Percentiles rank a stretch among this genome's conserved stretches.
These are phyloP conservation scores for Aspergillus fumigatus DNA, from an alignment of 2,329 filamentous ascomycete species.

Conservation along the genomic window DNA sequence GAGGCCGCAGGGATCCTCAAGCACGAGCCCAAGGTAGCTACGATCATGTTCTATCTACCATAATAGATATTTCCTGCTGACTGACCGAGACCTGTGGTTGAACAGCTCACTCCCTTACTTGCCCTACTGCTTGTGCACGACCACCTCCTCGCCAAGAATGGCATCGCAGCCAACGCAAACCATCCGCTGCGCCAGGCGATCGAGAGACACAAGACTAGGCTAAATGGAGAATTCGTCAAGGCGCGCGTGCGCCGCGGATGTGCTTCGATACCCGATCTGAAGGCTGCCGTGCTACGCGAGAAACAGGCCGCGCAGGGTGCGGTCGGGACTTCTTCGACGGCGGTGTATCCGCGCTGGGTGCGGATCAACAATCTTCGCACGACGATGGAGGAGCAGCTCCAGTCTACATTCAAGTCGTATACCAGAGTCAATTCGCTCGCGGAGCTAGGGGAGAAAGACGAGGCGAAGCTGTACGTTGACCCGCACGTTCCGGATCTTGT, in stretches of 20 bases:
- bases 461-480: slow-evolving; percentile 62
- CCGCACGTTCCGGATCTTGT: slow-evolving; percentile 76
- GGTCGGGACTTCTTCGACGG: slow-evolving; percentile 15
- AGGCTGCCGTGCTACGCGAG: slow-evolving; percentile 29
- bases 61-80: slow-evolving; percentile 24
- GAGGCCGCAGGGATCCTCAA: slow-evolving; percentile 71
- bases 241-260: slow-evolving; percentile 68
- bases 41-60: background rate
- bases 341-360: slow-evolving; percentile 78
- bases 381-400: slow-evolving; percentile 66
- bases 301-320: slow-evolving; percentile 44
- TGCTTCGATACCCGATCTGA: slow-evolving; percentile 62
- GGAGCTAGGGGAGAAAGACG: slow-evolving; percentile 48
- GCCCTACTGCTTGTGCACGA: slow-evolving; percentile 83
- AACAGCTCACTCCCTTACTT: slow-evolving; percentile 72
- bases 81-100: slow-evolving; percentile 30
- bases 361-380: slow-evolving; percentile 77
- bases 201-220: slow-evolving; percentile 73
- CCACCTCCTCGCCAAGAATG: slow-evolving; percentile 71
- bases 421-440: slow-evolving; percentile 52
- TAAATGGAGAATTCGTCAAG: slow-evolving; percentile 78
- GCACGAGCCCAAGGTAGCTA: slow-evolving; percentile 74
- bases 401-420: slow-evolving; percentile 66
- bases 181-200: slow-evolving; percentile 74
- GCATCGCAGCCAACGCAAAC: slow-evolving; percentile 72